These are phyloP conservation scores for Magnaporthiopsis rhizophila DNA, from an alignment of 2,329 filamentous ascomycete genomes.

Conservation along the genomic window DNA sequence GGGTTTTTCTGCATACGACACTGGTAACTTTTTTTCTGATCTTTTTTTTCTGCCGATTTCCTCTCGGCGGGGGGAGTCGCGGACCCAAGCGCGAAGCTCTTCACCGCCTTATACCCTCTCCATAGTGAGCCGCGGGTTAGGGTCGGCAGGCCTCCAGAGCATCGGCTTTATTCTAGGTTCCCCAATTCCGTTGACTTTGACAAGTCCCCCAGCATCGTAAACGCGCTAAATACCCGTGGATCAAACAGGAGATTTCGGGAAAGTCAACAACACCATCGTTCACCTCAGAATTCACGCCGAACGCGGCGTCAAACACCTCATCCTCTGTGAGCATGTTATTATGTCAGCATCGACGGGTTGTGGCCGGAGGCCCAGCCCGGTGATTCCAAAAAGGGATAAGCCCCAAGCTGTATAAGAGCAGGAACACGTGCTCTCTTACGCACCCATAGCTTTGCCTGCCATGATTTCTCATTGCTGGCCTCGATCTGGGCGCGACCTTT, in stretches of 20 bases:
- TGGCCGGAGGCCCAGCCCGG: background rate
- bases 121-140: background rate
- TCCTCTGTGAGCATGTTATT: background rate
- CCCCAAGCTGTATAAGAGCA: background rate
- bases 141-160: background rate
- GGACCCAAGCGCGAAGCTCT: background rate
- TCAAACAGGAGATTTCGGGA: background rate
- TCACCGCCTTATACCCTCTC: background rate
- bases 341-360: background rate
- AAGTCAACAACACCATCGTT: background rate
- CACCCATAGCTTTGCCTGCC: no score
- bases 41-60: slow-evolving; percentile 15
- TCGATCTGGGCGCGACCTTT: no score
- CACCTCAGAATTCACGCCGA: background rate
- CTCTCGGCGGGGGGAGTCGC: background rate
- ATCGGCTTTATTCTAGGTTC: no score
- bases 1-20: background rate
- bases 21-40: slow-evolving; percentile 8
- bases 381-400: background rate
- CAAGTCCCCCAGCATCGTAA: background rate
- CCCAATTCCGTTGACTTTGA: no score
- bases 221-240: background rate
- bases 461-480: no score
- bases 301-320: background rate
- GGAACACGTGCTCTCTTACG: background rate